Evolutionary conservation across 495 filamentous ascomycete genomes (phyloP).

Genomic region (Darksidea phi): DNA sequence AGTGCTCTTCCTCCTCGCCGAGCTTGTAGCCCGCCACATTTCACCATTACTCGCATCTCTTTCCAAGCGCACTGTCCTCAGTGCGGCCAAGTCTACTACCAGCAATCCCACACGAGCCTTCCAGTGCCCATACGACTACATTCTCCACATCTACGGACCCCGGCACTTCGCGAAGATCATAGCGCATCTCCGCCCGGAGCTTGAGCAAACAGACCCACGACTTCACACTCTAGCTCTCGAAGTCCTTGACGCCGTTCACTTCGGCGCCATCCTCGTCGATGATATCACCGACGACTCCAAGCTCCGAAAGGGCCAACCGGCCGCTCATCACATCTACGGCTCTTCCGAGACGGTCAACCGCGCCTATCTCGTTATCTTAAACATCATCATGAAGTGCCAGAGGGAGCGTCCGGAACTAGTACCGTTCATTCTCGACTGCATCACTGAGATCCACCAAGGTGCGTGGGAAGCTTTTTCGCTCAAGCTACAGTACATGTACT

Average conservation of each 20-base stretch:
- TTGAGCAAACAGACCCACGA: conserved; percentile 31
- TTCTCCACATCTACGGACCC: conserved; percentile 36
- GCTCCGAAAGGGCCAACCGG: conserved; percentile 40
- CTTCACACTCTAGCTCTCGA: conserved; percentile 38
- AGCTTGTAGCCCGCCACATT: background rate
- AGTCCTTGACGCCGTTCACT: conserved; percentile 42
- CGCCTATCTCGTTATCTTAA: conserved; percentile 39
- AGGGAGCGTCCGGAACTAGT: conserved; percentile 30
- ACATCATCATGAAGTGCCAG: conserved; percentile 31
- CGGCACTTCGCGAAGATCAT: conserved; percentile 40
- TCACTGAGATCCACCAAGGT: conserved; percentile 41
- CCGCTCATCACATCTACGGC: conserved; percentile 41
- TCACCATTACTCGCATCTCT: background rate
- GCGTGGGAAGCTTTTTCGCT: background rate
- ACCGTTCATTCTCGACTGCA: conserved; percentile 34
- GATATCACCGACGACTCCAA: conserved; percentile 43
- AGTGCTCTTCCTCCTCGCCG: background rate
- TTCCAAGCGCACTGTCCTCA: background rate
- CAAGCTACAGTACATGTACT: background rate
- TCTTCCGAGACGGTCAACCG: conserved; percentile 40
- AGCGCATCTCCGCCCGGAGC: conserved; percentile 32
- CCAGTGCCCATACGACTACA: conserved; percentile 19
- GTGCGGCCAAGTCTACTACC: background rate
- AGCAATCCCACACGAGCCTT: background rate
- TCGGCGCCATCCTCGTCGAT: conserved; percentile 44